Base-by-base conservation (phyloP, 345 rosid genomes). In the Pistacia atlantica region DNA sequence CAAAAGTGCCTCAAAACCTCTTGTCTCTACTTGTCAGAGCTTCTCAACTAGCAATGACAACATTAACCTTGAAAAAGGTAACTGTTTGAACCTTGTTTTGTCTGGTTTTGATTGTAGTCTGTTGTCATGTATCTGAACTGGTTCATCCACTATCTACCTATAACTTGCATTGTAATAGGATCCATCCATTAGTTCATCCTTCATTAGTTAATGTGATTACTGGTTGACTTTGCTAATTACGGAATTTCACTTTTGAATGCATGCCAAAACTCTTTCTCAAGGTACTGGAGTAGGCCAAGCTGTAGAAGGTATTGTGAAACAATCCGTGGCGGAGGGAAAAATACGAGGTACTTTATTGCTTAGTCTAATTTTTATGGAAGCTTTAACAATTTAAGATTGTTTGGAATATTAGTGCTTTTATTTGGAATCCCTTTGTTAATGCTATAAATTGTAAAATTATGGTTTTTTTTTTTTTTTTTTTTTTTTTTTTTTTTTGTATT, bases 21-120 rank as follows among this genome's bases (percentile, higher is more conserved):
- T 56, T 71, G 62, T 49, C 76, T 73, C 86, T 72, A 69, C 80
- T 77, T 76, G 68, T 65, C 80, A 79, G 75, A 57, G 56, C 81
- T 38, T 62, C 35, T 78, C 82, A 83, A 71, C 78, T 63, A 79
- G 77, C 49, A 84, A 80, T 64, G 42, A 59, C 65, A 75, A 64
- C 57, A 80, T 69, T 55, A 72, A 69, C 68, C 59, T 65, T 74
- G 79, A 78, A 79, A 79, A 75, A 89, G 98, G 99, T 91, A 65
- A 64, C 42, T 78, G 48, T 62, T 17, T 81, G 48, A 25, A 52
- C 51, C 69, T 59, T 37, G 35, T 65, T 49, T 80, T 65, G 66
- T 51, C 72, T 31, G 35, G 14, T 55, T 66, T 35, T 56, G 63
- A 74, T 73, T 49, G 58, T 69, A 70, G 52, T 12, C 9, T 60